Percentiles rank a stretch among this genome's conserved stretches.
Conservation (phyloP, 2,329 filamentous ascomycete species). For the Alternaria rosae region DNA sequence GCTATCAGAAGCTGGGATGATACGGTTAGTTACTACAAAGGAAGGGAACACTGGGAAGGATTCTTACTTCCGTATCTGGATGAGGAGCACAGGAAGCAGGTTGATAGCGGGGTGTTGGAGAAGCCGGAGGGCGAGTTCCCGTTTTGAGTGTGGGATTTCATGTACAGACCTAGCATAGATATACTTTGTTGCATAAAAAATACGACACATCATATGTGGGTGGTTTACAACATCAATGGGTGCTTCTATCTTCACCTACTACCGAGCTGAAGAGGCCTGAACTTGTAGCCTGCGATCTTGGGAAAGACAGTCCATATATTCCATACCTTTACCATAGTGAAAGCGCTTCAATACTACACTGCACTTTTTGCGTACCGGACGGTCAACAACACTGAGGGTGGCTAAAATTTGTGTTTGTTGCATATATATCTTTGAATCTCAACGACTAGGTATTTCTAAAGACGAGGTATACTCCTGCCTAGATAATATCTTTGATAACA, state of each 20-base stretch:
- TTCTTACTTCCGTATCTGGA: slow-evolving; percentile 1
- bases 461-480: not conserved
- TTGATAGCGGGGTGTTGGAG: not conserved
- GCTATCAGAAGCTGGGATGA: slow-evolving; percentile 1
- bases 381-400: not conserved
- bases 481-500: too few species aligned
- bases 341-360: not conserved
- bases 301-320: not conserved
- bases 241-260: not conserved
- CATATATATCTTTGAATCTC: not conserved
- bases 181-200: not conserved
- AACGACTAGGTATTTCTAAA: not conserved
- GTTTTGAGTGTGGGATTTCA: not conserved
- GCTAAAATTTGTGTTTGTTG: too few species aligned
- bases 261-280: not conserved
- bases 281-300: not conserved
- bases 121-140: not conserved
- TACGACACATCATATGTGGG: rapidly evolving
- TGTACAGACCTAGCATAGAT: too few species aligned
- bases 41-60: not conserved
- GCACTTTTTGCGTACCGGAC: not conserved
- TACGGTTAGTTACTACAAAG: not conserved
- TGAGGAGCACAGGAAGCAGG: slow-evolving; percentile 2
- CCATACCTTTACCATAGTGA: not conserved
- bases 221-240: not conserved